Percentiles rank a stretch among this genome's conserved stretches.
Conservation (phyloP, 331 rosid genomes). For the Erythrophleum ivorense region DNA sequence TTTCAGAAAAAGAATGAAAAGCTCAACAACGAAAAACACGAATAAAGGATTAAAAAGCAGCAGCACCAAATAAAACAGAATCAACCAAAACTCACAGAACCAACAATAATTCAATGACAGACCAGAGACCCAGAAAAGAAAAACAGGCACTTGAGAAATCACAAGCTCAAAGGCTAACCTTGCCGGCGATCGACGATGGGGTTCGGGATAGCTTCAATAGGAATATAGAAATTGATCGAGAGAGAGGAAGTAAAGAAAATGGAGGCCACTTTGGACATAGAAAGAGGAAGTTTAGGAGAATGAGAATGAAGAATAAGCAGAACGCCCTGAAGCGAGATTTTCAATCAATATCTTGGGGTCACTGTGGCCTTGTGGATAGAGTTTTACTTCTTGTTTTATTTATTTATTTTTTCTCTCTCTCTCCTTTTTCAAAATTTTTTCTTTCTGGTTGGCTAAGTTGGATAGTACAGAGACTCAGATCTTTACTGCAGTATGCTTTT, state of each 20-base stretch:
- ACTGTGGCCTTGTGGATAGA: conserved; percentile 37
- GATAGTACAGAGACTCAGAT: conserved; percentile 13
- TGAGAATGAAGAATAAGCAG: conserved; percentile 23
- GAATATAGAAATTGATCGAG: background rate
- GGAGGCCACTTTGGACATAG: conserved; percentile 25
- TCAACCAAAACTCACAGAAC: conserved; percentile 7
- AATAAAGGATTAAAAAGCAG: background rate
- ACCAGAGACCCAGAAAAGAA: conserved; percentile 32
- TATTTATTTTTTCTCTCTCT: background rate
- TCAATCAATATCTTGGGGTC: conserved; percentile 18
- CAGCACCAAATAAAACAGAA: conserved; percentile 2
- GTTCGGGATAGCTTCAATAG: conserved; percentile 24
- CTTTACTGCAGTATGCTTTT: conserved; percentile 37
- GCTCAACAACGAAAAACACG: background rate
- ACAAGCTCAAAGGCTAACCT: conserved; percentile 35
- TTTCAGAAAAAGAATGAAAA: background rate
- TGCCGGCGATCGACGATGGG: conserved; percentile 38
- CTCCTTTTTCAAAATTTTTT: background rate
- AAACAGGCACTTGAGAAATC: background rate
- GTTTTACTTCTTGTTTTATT: background rate
- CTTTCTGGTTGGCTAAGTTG: conserved; percentile 7
- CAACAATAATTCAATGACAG: conserved; percentile 37
- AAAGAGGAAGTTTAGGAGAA: conserved; percentile 37
- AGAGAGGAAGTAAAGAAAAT: background rate
- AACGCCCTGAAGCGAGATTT: conserved; percentile 35